Evolutionary conservation across 169 alveolate genomes (phyloP).

Genomic region (Amoebophrya sp.): DNA sequence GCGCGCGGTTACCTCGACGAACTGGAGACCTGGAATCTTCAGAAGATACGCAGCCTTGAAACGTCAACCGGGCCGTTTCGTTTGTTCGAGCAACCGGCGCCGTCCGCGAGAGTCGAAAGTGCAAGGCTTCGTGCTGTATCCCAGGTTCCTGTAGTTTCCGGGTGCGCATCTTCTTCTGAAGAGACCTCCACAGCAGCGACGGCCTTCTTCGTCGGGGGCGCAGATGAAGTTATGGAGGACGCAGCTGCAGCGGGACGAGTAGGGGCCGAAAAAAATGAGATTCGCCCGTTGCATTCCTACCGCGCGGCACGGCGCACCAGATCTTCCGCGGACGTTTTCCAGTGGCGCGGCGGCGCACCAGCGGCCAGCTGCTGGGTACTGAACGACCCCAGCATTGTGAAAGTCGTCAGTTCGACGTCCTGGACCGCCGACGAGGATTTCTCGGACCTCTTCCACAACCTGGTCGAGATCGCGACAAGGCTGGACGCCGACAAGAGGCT

Average conservation of each 20-base stretch:
- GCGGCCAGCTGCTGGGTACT: not conserved
- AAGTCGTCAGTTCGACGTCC: not conserved
- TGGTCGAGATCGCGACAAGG: not conserved
- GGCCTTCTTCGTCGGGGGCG: too few relatives aligned
- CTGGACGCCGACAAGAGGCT: not conserved
- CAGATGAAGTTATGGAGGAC: not conserved
- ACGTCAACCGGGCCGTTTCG: not conserved
- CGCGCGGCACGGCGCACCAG: not conserved
- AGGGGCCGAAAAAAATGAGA: not conserved
- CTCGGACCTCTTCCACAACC: not conserved
- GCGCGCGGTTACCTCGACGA: not conserved
- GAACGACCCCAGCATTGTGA: not conserved
- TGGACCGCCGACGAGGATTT: not conserved
- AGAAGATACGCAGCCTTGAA: too few relatives aligned
- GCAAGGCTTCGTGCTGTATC: not conserved
- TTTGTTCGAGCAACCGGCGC: not conserved
- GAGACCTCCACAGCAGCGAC: not conserved
- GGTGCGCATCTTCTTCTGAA: too few relatives aligned
- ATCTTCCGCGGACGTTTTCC: not conserved
- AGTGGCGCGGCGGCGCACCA: not conserved
- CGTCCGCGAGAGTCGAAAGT: not conserved
- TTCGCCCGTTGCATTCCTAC: not conserved
- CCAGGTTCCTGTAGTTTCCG: too few relatives aligned
- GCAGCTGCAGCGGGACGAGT: not conserved
- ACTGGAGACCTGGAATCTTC: too few relatives aligned